phyloP scores from a whole-genome alignment of 1,284 basidiomycete genomes.

The Porodaedalea pini region DNA sequence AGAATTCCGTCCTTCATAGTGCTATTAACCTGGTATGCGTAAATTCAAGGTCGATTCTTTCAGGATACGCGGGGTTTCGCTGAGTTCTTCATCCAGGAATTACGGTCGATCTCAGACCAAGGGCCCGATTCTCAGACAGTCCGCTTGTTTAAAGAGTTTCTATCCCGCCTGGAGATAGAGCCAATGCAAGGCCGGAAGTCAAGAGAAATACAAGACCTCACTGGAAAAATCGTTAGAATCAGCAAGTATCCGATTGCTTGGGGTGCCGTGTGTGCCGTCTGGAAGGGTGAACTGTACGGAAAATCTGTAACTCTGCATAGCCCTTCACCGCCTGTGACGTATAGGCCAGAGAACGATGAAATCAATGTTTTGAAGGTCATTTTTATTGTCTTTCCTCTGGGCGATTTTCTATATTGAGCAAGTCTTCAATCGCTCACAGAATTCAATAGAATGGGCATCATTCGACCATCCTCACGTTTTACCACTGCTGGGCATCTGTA shows the following conservation, averaged over 20 bases:
- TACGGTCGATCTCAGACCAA: conserved; percentile 1
- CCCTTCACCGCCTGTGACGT: neutral
- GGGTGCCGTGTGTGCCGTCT: conserved; percentile 14
- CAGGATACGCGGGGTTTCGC: neutral
- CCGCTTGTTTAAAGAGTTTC: conserved; percentile 13
- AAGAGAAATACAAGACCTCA: conserved; percentile 11
- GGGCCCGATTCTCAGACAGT: neutral
- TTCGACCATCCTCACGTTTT: conserved; percentile 18
- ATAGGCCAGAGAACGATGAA: neutral
- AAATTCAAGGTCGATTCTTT: neutral
- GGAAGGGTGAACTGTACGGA: conserved; percentile 17
- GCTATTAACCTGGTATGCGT: conserved; percentile 7
- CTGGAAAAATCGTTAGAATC: conserved; percentile 15
- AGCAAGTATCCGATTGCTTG: conserved; percentile 11
- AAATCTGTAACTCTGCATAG: conserved; percentile 14
- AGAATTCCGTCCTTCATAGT: conserved; percentile 1
- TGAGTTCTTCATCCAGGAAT: neutral
- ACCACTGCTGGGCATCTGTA: conserved; percentile 12
- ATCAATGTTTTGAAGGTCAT: conserved; percentile 3
- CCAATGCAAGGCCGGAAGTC: neutral
- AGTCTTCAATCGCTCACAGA: neutral
- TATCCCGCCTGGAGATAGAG: neutral
- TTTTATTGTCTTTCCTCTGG: neutral
- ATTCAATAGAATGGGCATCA: conserved; percentile 4
- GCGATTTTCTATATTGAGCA: neutral